Conservation (phyloP, 2,329 filamentous ascomycete genomes). For the Didymella sp. region DNA sequence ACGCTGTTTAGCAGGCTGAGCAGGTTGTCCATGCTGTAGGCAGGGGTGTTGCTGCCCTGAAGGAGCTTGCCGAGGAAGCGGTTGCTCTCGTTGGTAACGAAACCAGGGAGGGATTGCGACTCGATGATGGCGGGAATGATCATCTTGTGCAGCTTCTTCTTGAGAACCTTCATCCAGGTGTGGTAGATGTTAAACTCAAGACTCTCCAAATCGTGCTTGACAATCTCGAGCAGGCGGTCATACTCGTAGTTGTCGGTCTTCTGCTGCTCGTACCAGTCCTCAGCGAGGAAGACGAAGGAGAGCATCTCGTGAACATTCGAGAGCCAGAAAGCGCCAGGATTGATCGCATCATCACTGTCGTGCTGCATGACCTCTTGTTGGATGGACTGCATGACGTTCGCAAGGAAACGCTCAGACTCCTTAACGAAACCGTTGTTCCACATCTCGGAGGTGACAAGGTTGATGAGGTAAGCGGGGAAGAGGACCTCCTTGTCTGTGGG, state of each 20-base stretch:
- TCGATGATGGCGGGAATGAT: constrained; percentile 99
- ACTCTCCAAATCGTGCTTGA: constrained; percentile 98
- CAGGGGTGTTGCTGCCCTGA: constrained; percentile 85
- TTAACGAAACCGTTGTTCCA: constrained; percentile 99
- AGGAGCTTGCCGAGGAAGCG: constrained; percentile 97
- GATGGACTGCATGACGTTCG: constrained; percentile 99
- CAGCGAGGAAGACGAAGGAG: constrained; percentile 97
- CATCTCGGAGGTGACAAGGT: constrained; percentile 98
- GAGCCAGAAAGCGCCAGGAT: constrained; percentile 97
- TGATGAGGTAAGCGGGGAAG: constrained; percentile 98
- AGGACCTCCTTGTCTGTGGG: constrained; percentile 98
- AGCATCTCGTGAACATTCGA: constrained; percentile 99
- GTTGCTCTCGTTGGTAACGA: constrained; percentile 98
- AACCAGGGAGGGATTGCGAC: constrained; percentile 95
- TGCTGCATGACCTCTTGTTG: constrained; percentile 99
- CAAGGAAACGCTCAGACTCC: constrained; percentile 97
- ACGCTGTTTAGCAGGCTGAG: constrained; percentile 95
- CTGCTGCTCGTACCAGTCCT: constrained; percentile 99
- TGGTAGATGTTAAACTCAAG: constrained; percentile 99
- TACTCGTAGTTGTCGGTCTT: constrained; percentile 99
- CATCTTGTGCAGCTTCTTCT: constrained; percentile 99
- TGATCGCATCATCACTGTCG: constrained; percentile 95
- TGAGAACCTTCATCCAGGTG: constrained; percentile 99
- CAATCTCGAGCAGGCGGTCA: constrained; percentile 94
- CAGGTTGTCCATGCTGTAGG: constrained; percentile 99